Evolutionary conservation across 1,284 basidiomycete genomes (phyloP).

Genomic region (Apiotrichum mycotoxinovorans): DNA sequence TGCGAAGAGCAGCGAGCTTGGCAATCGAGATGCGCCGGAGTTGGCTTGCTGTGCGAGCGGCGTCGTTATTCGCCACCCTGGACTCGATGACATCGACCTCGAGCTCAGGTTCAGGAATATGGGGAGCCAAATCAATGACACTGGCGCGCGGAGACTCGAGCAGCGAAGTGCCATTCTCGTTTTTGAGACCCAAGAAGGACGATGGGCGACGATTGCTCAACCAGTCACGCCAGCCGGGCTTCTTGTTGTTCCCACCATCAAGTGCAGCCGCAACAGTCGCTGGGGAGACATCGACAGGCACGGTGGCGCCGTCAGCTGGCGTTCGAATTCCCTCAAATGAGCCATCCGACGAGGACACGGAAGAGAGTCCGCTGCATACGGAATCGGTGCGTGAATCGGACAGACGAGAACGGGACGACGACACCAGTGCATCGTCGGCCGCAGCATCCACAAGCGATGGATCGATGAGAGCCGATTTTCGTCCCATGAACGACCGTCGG

Average conservation of each 20-base stretch:
- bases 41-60: conserved; percentile 22
- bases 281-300: conserved; percentile 18
- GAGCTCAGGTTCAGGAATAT: conserved; percentile 1
- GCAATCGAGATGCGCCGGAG: conserved; percentile 35
- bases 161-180: conserved; percentile 6
- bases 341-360: conserved; percentile 26
- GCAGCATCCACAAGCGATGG: neutral
- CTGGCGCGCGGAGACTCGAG: conserved; percentile 14
- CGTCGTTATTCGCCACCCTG: conserved; percentile 5
- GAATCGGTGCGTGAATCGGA: conserved; percentile 28
- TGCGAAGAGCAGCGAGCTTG: conserved; percentile 36
- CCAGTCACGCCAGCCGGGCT: conserved; percentile 20
- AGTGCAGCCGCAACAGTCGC: conserved; percentile 12
- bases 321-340: conserved; percentile 38
- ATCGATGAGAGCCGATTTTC: conserved; percentile 5
- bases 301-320: conserved; percentile 22
- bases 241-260: conserved; percentile 5
- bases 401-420: neutral
- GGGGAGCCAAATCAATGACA: conserved; percentile 8
- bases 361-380: conserved; percentile 25
- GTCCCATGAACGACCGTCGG: conserved; percentile 5
- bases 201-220: conserved; percentile 9
- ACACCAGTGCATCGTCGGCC: neutral
- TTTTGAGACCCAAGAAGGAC: conserved; percentile 16
- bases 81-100: neutral